phyloP scores from a whole-genome alignment of 768 basidiomycete species.

The Udeniomyces megalosporus region DNA sequence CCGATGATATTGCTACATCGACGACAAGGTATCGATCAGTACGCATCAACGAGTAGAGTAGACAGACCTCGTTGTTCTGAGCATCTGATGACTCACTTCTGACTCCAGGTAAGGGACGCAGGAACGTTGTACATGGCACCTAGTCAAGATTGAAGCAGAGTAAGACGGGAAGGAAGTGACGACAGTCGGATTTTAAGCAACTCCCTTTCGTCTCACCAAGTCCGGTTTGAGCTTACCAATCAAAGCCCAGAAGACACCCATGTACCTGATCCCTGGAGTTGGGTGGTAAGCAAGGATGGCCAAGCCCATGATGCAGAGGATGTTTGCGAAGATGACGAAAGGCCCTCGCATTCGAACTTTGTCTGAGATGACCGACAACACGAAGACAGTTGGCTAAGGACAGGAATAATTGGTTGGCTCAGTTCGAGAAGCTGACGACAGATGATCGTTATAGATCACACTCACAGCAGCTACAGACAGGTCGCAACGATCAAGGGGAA shows the following conservation, averaged over 20 bases:
- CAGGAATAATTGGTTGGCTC: no score
- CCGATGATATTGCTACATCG: constrained; percentile 17
- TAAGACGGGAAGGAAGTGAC: background rate
- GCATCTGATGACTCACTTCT: constrained; percentile 4
- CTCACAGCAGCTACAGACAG: no score
- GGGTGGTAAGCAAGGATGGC: constrained; percentile 25
- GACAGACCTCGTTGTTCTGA: background rate
- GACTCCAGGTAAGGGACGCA: background rate
- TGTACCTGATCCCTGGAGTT: background rate
- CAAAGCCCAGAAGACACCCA: background rate
- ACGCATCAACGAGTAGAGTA: background rate
- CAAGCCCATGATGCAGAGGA: constrained; percentile 40
- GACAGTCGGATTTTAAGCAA: no score
- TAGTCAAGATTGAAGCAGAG: background rate
- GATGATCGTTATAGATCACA: no score
- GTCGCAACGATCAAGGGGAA: no score
- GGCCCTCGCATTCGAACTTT: constrained; percentile 35
- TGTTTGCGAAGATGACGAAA: constrained; percentile 35
- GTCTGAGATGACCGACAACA: no score
- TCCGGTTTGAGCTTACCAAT: no score
- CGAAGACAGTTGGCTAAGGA: no score
- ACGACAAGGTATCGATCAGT: background rate
- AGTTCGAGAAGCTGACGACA: constrained; percentile 36
- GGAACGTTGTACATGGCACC: constrained; percentile 19
- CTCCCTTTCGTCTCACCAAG: no score